phyloP scores from a whole-genome alignment of 2,329 filamentous ascomycete genomes.

The Aspergillus spinulosporus region DNA sequence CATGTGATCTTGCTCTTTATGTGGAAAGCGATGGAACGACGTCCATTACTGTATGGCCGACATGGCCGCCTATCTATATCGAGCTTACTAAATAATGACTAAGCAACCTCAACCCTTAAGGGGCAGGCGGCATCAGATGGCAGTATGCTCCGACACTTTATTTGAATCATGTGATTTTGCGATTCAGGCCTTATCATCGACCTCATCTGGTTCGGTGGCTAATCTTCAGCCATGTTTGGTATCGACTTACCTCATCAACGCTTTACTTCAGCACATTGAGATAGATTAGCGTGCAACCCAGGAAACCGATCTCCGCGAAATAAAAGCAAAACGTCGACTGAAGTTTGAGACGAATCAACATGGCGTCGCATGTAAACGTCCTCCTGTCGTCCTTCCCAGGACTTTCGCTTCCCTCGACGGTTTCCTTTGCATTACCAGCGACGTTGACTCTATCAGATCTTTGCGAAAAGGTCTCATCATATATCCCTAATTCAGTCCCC shows the following conservation, averaged over 20 bases:
- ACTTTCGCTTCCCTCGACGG: constrained; percentile 76
- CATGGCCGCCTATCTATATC: too few species aligned
- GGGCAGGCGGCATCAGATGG: too few species aligned
- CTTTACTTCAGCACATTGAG: too few species aligned
- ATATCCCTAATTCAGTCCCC: constrained; percentile 59
- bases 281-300: too few species aligned
- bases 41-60: too few species aligned
- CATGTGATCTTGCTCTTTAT: constrained; percentile 9
- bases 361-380: constrained; percentile 70
- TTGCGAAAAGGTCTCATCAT: constrained; percentile 58
- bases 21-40: too few species aligned
- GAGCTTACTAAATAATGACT: too few species aligned
- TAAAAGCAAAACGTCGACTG: too few species aligned
- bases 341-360: constrained; percentile 34
- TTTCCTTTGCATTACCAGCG: constrained; percentile 70
- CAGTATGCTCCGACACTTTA: too few species aligned
- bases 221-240: background rate
- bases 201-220: background rate
- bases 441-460: constrained; percentile 68
- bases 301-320: background rate
- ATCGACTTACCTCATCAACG: background rate
- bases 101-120: too few species aligned
- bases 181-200: constrained; percentile 17
- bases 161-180: constrained; percentile 16
- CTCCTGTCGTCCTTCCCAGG: constrained; percentile 83